phyloP scores from a whole-genome alignment of 371 early-diverging fungal species.

The Apophysomyces variabilis region DNA sequence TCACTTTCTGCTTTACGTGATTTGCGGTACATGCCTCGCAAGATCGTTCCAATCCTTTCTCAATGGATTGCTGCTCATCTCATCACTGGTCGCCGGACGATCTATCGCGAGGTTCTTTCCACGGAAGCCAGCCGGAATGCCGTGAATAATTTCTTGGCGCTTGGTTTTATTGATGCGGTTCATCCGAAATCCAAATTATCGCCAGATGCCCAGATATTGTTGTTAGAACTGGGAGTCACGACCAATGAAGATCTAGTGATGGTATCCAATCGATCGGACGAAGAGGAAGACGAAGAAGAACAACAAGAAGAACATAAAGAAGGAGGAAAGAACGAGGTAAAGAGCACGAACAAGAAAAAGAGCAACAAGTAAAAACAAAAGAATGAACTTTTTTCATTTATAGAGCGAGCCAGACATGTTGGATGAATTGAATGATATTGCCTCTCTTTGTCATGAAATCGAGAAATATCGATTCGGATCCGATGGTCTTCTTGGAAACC shows the following conservation, averaged over 20 bases:
- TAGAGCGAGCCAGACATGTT: conserved; percentile 12
- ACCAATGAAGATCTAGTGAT: conserved; percentile 55
- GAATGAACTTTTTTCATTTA: not conserved
- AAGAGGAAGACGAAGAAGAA: conserved; percentile 4
- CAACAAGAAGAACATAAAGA: not conserved
- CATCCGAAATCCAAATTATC: conserved; percentile 50
- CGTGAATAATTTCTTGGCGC: conserved; percentile 49
- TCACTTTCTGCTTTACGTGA: conserved; percentile 55
- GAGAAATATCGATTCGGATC: conserved; percentile 50
- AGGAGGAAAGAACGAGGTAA: not conserved
- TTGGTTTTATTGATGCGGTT: conserved; percentile 52
- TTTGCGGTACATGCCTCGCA: conserved; percentile 54
- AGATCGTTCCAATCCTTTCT: conserved; percentile 49
- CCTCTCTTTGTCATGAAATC: conserved; percentile 48
- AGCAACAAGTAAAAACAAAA: too few species aligned
- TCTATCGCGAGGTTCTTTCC: conserved; percentile 55
- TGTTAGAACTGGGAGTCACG: conserved; percentile 49
- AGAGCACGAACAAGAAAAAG: too few species aligned
- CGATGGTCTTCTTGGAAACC: conserved; percentile 25
- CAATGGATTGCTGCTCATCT: conserved; percentile 61
- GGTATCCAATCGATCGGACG: conserved; percentile 33
- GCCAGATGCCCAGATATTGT: conserved; percentile 52
- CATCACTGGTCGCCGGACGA: conserved; percentile 51
- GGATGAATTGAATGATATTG: conserved; percentile 35
- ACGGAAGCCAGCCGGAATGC: conserved; percentile 56